Conservation (phyloP, 768 basidiomycete species). For the Auriscalpium vulgare region DNA sequence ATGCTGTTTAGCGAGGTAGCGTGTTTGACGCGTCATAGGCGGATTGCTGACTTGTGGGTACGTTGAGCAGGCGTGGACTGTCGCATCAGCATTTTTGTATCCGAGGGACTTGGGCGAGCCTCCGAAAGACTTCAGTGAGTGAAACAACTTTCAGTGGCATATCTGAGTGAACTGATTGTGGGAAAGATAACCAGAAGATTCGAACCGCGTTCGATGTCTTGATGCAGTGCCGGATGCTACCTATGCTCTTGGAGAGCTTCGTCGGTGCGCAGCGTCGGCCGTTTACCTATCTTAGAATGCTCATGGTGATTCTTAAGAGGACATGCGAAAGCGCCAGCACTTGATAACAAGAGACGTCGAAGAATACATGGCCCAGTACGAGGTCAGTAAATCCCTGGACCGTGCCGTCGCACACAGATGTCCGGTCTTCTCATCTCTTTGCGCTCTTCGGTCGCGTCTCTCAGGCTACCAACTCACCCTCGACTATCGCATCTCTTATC, state of each 20-base stretch:
- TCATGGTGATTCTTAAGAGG: constrained; percentile 36
- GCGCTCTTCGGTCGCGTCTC: not conserved
- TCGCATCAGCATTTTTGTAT: constrained; percentile 42
- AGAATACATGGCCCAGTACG: constrained; percentile 49
- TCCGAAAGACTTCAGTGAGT: constrained; percentile 23
- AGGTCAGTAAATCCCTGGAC: constrained; percentile 34
- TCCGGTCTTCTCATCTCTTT: no score
- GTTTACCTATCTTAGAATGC: not conserved
- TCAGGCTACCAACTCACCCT: not conserved
- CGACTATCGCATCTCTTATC: constrained; percentile 44
- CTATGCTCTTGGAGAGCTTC: constrained; percentile 61
- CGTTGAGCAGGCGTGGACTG: constrained; percentile 44
- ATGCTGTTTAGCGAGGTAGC: constrained; percentile 51
- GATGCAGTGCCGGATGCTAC: constrained; percentile 49
- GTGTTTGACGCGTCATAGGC: no score
- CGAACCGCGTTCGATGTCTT: constrained; percentile 51
- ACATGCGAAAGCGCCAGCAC: constrained; percentile 50
- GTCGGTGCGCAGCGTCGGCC: constrained; percentile 37
- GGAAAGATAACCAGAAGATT: constrained; percentile 39
- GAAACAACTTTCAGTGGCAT: not conserved
- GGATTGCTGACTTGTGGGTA: no score
- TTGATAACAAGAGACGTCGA: constrained; percentile 56
- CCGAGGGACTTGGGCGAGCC: constrained; percentile 42
- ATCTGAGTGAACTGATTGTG: not conserved
- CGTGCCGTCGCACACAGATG: not conserved